Percentiles rank a stretch among this genome's conserved stretches.
These are phyloP conservation scores for Salix exigua DNA, from an alignment of 345 rosid species.

Conservation along the genomic window DNA sequence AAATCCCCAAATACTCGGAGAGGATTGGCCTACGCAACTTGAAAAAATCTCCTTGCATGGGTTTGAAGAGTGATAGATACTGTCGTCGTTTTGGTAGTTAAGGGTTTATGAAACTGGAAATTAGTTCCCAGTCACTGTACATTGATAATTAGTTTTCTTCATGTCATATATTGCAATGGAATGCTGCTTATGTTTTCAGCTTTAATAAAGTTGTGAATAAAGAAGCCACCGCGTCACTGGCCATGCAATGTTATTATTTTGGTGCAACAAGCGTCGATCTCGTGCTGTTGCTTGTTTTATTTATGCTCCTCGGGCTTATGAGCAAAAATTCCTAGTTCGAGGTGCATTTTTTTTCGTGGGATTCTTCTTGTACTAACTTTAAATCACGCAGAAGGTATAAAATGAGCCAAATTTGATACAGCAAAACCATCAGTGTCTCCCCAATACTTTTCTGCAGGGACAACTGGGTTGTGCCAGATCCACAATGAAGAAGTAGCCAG, in stretches of 20 bases:
- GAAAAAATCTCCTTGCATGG: conserved; percentile 23
- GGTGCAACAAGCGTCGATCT: conserved; percentile 72
- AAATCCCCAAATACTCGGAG: conserved; percentile 22
- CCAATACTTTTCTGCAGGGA: not conserved
- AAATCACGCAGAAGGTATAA: conserved; percentile 41
- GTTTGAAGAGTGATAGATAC: conserved; percentile 23
- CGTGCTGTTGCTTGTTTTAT: conserved; percentile 60
- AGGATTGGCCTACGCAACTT: conserved; percentile 21
- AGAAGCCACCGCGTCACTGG: conserved; percentile 68
- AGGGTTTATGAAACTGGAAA: not conserved
- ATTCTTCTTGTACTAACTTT: conserved; percentile 45
- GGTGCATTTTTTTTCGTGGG: conserved; percentile 52
- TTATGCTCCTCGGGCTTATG: conserved; percentile 70
- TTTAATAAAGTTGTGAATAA: conserved; percentile 63
- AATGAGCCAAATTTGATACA: conserved; percentile 42
- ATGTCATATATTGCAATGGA: conserved; percentile 72
- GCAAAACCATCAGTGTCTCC: conserved; percentile 21
- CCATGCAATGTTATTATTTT: conserved; percentile 68
- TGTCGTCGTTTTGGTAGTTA: not conserved
- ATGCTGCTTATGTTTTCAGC: conserved; percentile 93
- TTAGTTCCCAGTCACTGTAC: not conserved
- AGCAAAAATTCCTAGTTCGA: conserved; percentile 58
- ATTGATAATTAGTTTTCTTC: conserved; percentile 37
- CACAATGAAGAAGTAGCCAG: conserved; percentile 37
- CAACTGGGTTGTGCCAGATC: conserved; percentile 16